Conservation (phyloP, 2,329 filamentous ascomycete species). For the Ascocoryne sarcoides region DNA sequence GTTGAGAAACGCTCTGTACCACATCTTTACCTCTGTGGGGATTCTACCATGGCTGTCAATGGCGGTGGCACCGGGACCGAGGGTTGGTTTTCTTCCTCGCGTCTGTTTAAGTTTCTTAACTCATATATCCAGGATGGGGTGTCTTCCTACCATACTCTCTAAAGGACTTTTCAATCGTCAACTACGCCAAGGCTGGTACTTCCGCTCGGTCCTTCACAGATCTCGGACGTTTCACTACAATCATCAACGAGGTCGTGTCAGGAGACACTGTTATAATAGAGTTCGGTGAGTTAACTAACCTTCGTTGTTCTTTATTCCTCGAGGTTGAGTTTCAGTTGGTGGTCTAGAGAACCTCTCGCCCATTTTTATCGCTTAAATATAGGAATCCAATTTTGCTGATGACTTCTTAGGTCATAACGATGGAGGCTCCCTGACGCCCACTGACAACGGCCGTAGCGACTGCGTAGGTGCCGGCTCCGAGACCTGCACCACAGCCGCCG, state of each 20-base stretch:
- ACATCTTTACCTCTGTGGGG: constrained; percentile 49
- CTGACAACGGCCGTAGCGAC: constrained; percentile 53
- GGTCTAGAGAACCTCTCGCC: too few relatives aligned
- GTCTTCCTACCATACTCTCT: constrained; percentile 46
- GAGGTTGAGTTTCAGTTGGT: too few relatives aligned
- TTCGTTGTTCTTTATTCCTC: too few relatives aligned
- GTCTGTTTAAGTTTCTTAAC: constrained; percentile 10
- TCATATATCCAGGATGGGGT: constrained; percentile 47
- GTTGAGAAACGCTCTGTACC: constrained; percentile 14
- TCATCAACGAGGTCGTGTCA: constrained; percentile 35
- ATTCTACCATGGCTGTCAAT: constrained; percentile 50
- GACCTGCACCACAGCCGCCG: constrained; percentile 34
- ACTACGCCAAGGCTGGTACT: constrained; percentile 57
- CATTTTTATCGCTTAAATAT: too few relatives aligned
- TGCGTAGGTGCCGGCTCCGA: constrained; percentile 41
- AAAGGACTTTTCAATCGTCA: constrained; percentile 42
- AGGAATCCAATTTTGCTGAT: too few relatives aligned
- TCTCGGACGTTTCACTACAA: constrained; percentile 53
- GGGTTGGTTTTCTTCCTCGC: constrained; percentile 25
- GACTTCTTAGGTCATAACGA: constrained; percentile 72
- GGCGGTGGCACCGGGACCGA: constrained; percentile 36
- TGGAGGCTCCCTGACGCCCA: constrained; percentile 40
- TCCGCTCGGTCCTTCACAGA: constrained; percentile 58
- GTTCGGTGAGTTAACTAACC: too few relatives aligned
- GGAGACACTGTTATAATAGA: constrained; percentile 44